A percentile compares a stretch with the other conserved stretches of the same genome.
These are phyloP conservation scores for Arthrobotrys conoides DNA, from an alignment of 2,329 filamentous ascomycete genomes.

Conservation along the genomic window DNA sequence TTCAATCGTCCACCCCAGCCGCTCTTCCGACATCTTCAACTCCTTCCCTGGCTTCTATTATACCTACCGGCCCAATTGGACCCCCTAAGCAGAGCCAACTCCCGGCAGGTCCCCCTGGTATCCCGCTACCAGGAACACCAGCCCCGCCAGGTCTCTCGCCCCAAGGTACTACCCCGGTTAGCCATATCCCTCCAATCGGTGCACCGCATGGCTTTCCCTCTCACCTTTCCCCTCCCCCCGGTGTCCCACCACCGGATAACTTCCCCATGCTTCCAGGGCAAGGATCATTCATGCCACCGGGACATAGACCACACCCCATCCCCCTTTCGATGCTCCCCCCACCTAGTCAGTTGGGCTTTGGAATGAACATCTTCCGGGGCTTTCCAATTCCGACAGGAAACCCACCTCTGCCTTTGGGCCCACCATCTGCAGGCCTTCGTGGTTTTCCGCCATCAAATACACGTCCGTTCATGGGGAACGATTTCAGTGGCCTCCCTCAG, in stretches of 20 bases:
- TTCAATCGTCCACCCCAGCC: slow-evolving; percentile 7
- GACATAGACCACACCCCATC: slow-evolving; percentile 73
- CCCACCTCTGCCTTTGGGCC: slow-evolving; percentile 62
- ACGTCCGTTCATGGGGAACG: slow-evolving; percentile 45
- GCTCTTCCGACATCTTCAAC: slow-evolving; percentile 20
- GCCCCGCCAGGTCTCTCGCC: slow-evolving; percentile 72
- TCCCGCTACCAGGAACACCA: slow-evolving; percentile 71
- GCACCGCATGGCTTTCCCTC: slow-evolving; percentile 75
- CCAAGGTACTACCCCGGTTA: slow-evolving; percentile 72
- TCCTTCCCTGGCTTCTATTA: slow-evolving; percentile 67
- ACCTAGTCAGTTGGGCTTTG: slow-evolving; percentile 70
- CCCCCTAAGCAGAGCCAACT: slow-evolving; percentile 67
- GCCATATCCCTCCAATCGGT: slow-evolving; percentile 70
- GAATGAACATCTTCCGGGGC: slow-evolving; percentile 71
- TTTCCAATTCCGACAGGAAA: slow-evolving; percentile 71
- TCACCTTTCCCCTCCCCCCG: slow-evolving; percentile 74
- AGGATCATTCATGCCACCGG: slow-evolving; percentile 68
- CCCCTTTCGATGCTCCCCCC: slow-evolving; percentile 69
- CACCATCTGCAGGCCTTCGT: slow-evolving; percentile 52
- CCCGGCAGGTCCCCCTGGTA: slow-evolving; percentile 38
- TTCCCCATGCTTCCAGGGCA: slow-evolving; percentile 65
- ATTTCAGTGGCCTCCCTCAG: slow-evolving; percentile 38
- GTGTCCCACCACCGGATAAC: slow-evolving; percentile 72
- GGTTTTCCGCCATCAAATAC: slow-evolving; percentile 41
- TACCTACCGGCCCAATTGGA: slow-evolving; percentile 69